Evolutionary conservation across 257 asterid genomes (phyloP).

Genomic region (Scutellaria minor): DNA sequence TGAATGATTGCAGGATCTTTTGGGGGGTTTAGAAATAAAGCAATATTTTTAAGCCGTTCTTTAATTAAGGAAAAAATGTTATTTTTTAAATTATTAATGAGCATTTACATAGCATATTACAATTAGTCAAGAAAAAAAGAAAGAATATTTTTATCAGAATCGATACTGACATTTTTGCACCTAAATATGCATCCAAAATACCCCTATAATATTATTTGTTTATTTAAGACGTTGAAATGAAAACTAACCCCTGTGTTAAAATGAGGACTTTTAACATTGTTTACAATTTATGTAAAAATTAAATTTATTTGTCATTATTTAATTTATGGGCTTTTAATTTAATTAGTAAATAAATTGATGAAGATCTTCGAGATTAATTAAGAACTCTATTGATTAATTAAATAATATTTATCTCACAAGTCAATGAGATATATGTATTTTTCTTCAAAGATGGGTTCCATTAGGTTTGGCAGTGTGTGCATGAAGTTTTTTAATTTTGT

Average conservation of each 20-base stretch:
- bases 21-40: not conserved
- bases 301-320: not conserved
- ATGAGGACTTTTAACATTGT: no score
- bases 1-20: not conserved
- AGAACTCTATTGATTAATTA: not conserved
- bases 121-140: no score
- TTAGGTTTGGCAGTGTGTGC: conserved; percentile 2
- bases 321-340: not conserved
- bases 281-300: no score
- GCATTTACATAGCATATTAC: no score
- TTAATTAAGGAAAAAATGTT: no score
- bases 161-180: no score
- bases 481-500: not conserved
- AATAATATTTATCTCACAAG: not conserved
- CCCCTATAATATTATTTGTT: not conserved
- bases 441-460: conserved; percentile 4
- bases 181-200: no score
- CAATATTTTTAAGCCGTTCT: not conserved
- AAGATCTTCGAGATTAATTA: not conserved
- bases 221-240: no score
- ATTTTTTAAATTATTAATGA: no score
- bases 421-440: not conserved
- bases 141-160: no score
- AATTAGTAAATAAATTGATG: not conserved
- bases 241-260: no score